Percentiles rank a stretch among this genome's conserved stretches.
phyloP scores from a whole-genome alignment of 371 early-diverging fungal species.

The Dipsacomyces acuminosporus region DNA sequence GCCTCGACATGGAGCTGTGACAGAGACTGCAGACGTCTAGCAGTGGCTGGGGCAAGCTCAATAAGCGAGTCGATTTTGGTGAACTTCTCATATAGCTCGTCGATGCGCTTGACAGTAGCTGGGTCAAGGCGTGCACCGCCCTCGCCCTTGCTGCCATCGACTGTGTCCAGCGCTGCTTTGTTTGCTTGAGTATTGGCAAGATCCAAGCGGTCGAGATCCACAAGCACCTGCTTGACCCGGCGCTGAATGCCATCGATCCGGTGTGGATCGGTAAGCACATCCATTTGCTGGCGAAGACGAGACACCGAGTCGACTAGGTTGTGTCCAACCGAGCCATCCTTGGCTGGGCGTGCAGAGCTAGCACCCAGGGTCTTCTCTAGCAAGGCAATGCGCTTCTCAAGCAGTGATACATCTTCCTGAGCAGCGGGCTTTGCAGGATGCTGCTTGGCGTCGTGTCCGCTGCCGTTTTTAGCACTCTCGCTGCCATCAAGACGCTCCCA shows the following conservation, averaged over 20 bases:
- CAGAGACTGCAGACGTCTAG: conserved; percentile 74
- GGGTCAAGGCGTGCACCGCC: conserved; percentile 17
- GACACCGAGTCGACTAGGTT: conserved; percentile 63
- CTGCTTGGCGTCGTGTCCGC: conserved; percentile 49
- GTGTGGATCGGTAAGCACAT: conserved; percentile 71
- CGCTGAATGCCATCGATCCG: conserved; percentile 69
- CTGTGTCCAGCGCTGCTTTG: conserved; percentile 1
- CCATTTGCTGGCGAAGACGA: conserved; percentile 73
- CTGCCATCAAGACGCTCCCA: conserved; percentile 30
- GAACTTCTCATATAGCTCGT: conserved; percentile 65
- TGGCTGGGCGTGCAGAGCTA: conserved; percentile 55
- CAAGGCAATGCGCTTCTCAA: conserved; percentile 74
- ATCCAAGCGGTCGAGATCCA: conserved; percentile 70
- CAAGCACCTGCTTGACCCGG: conserved; percentile 64
- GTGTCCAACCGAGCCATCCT: conserved; percentile 29
- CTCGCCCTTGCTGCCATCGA: not conserved
- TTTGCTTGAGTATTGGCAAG: conserved; percentile 21
- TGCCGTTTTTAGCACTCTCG: conserved; percentile 44
- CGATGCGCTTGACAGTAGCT: conserved; percentile 54
- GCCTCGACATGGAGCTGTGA: conserved; percentile 79
- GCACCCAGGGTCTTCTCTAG: conserved; percentile 80
- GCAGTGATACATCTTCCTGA: conserved; percentile 42
- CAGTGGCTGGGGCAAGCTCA: conserved; percentile 71
- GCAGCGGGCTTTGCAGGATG: not conserved
- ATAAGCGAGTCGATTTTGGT: conserved; percentile 74